phyloP scores from a whole-genome alignment of 2,329 filamentous ascomycete species.

The Verticillium zaregamsianum region DNA sequence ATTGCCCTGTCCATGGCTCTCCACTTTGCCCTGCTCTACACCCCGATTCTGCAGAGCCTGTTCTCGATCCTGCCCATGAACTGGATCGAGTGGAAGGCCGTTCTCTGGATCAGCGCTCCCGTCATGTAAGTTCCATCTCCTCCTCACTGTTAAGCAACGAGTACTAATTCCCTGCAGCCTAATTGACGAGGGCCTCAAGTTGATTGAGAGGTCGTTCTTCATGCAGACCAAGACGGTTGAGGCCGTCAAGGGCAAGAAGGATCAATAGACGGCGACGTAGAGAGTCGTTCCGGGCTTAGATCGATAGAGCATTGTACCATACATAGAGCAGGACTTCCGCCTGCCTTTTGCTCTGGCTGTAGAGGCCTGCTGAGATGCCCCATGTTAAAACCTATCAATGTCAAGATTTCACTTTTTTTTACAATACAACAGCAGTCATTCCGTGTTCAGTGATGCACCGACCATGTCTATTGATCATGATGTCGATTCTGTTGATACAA shows the following conservation, averaged over 20 bases:
- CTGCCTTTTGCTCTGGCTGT: background rate
- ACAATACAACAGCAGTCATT: background rate
- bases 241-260: constrained; percentile 47
- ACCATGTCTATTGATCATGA: constrained; percentile 7
- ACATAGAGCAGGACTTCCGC: constrained; percentile 2
- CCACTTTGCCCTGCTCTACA: constrained; percentile 92
- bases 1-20: constrained; percentile 89
- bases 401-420: constrained; percentile 9
- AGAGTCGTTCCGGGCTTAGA: constrained; percentile 18
- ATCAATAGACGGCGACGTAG: constrained; percentile 34
- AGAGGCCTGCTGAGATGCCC: background rate
- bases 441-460: background rate
- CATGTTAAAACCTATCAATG: constrained; percentile 1
- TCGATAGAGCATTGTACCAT: constrained; percentile 25
- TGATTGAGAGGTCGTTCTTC: constrained; percentile 66
- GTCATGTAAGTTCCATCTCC: constrained; percentile 68
- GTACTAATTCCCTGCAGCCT: constrained; percentile 43
- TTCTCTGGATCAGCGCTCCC: constrained; percentile 80
- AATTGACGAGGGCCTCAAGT: constrained; percentile 82
- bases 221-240: constrained; percentile 42
- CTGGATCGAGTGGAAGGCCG: constrained; percentile 86
- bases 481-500: constrained; percentile 30
- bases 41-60: constrained; percentile 78
- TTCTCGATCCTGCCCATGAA: constrained; percentile 91
- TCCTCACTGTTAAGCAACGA: background rate